Base-by-base conservation (phyloP, 371 early-diverging fungal species). In the Apophysomyces trapeziformis region DNA sequence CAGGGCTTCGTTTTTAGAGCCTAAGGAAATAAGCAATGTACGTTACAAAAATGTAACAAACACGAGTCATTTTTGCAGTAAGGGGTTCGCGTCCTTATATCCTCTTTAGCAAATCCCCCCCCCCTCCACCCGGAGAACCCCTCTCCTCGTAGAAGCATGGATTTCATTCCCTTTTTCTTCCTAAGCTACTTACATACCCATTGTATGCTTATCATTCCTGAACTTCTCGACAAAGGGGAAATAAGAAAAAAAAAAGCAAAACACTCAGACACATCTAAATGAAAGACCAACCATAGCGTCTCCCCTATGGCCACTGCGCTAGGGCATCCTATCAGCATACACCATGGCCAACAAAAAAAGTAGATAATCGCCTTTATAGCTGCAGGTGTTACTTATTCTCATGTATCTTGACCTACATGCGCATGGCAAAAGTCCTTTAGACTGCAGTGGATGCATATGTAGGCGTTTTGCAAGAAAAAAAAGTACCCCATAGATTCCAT, bases 51-150 rank as follows among this genome's bases (percentile, higher is more conserved):
- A 50, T 50, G 54, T 50, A 50, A 50, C 54, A 50, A 50, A 50
- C 54, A 50, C 54, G 54, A 50, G 54, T 50, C 54, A 21, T 50
- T 50, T 50, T 50, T 50, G 54, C 54, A 50, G 54, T 50, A 50
- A 50, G 54, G 54, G 54, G 54, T 26, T 21, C 21, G 4, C 11
- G 9, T 50, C 54, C 54, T 50, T 21, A 21, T n/a, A n/a, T 50
- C 54, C 54, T 50, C 54, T 50, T 21, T 26, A 26, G 32, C 32
- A 26, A 26, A 13, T 2, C 5, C 41, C 41, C 5, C 41, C 11
- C 13, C 41, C 41, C 41, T 26, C 32, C 32, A 26, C 32, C 32
- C 32, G 32, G 32, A 26, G 32, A 26, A 26, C 41, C 13, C 41
- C 41, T 41, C 41, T 41, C 41, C 41, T 41, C 41, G 41, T 41